These are phyloP conservation scores for Periglandula ipomoeae DNA, from an alignment of 2,329 filamentous ascomycete genomes.

Conservation along the genomic window DNA sequence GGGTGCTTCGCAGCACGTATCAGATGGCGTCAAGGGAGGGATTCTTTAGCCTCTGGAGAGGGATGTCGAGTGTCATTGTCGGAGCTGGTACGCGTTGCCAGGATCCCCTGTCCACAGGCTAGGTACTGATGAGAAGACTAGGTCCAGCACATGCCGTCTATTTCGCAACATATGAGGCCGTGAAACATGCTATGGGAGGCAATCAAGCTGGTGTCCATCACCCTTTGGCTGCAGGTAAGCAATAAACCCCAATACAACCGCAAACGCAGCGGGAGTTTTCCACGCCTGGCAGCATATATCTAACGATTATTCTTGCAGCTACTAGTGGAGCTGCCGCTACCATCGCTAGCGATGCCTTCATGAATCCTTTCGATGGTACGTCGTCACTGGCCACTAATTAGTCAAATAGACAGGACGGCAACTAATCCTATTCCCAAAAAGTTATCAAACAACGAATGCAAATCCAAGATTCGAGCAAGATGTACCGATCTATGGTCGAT, in stretches of 20 bases:
- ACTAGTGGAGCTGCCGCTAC: slow-evolving; percentile 91
- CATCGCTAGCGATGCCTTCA: slow-evolving; percentile 93
- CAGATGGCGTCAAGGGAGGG: slow-evolving; percentile 89
- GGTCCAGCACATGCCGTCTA: slow-evolving; percentile 96
- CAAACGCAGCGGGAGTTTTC: too few relatives aligned
- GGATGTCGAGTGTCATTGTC: slow-evolving; percentile 90
- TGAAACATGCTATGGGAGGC: slow-evolving; percentile 92
- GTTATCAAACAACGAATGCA: slow-evolving; percentile 99
- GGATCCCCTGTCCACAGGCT: neutral
- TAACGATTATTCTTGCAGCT: slow-evolving; percentile 42
- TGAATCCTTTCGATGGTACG: slow-evolving; percentile 98
- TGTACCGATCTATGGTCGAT: slow-evolving; percentile 77
- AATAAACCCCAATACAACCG: neutral
- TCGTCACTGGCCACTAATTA: neutral
- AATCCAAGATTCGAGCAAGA: slow-evolving; percentile 80
- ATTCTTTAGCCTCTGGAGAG: slow-evolving; percentile 85
- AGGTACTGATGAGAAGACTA: slow-evolving; percentile 25
- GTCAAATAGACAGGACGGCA: neutral
- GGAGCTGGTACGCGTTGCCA: slow-evolving; percentile 64
- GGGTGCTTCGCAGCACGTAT: slow-evolving; percentile 84
- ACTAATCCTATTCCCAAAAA: slow-evolving; percentile 25
- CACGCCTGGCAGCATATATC: neutral
- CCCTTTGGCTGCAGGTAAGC: slow-evolving; percentile 79
- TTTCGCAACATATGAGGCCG: slow-evolving; percentile 94
- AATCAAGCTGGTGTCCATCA: slow-evolving; percentile 84